Base-by-base conservation (phyloP, 768 basidiomycete species). In the Daedaleopsis nitida region DNA sequence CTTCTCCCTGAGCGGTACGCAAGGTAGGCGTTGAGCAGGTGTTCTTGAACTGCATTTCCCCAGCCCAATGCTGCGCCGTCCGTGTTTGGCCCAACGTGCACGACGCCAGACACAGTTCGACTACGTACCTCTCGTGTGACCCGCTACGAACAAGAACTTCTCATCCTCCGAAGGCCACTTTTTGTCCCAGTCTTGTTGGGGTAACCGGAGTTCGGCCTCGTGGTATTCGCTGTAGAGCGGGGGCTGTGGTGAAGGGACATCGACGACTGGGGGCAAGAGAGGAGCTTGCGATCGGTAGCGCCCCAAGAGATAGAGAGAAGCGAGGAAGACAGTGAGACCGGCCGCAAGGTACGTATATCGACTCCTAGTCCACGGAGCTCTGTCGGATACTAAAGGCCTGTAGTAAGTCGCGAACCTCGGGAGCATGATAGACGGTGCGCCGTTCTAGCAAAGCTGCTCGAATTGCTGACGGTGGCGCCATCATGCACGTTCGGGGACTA, bases 1-100 rank as follows among this genome's bases (percentile, higher is more conserved):
- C 44, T 42, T 34, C 53, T 34, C 9, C 47, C 53, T 32, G 59
- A 37, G 5, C 32, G 38, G 50, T 60, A 50, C 11, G 59, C 59
- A 1, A 60, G 47, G 32, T 60, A 44, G 16, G 59, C 47, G 32
- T 60, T 60, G 17, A 60, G 34, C 24, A 60, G 34, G n/a, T 55
- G 53, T 24, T 60, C 59, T 48, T 62, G 55, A 1, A 55, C 9
- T 11, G 48, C 61, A 24, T 62, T 62, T 3, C 61, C 61, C 61
- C 61, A 62, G 1, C 61, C 61, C 11, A 58, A 39, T 12, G 37
- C 61, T 62, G 21, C 39, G n/a, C 9, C 8, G 11, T 12, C 32
- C 16, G 2, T 47, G 6, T 44, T 19, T 44, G 19, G 10, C 35
- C 13, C 11, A 11, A 12, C 14, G 17, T 47, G 21, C 11, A 23